These are phyloP conservation scores for Phytophthora foliorum DNA, from an alignment of 352 stramenopile species.

Conservation along the genomic window DNA sequence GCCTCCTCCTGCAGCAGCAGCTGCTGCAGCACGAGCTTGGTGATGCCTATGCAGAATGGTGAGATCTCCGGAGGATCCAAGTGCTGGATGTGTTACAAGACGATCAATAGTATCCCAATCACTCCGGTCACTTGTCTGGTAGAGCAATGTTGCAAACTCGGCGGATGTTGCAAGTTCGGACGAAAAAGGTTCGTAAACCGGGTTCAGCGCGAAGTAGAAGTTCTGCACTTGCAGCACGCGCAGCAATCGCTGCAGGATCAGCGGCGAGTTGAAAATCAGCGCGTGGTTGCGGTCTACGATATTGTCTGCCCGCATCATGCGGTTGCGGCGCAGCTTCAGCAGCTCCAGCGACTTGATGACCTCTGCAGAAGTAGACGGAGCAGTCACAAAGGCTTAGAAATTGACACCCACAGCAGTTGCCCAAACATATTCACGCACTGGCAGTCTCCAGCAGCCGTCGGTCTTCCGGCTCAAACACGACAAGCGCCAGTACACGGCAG, in stretches of 20 bases:
- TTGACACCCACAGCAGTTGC: constrained; percentile 4
- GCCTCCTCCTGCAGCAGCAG: constrained; percentile 14
- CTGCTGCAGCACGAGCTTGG: constrained; percentile 28
- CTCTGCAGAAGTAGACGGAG: constrained; percentile 48
- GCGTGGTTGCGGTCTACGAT: constrained; percentile 95
- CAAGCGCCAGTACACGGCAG: constrained; percentile 95
- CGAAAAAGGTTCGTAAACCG: constrained; percentile 85
- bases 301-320: constrained; percentile 82
- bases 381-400: constrained; percentile 19
- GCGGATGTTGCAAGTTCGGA: constrained; percentile 83
- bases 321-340: constrained; percentile 86
- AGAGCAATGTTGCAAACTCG: constrained; percentile 85
- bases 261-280: constrained; percentile 89
- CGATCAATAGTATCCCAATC: constrained; percentile 83
- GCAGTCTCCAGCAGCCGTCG: constrained; percentile 93
- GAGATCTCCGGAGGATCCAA: constrained; percentile 60
- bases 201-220: constrained; percentile 87
- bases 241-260: constrained; percentile 81
- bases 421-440: constrained; percentile 47
- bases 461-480: constrained; percentile 97
- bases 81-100: constrained; percentile 56
- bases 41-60: constrained; percentile 61
- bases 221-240: constrained; percentile 85
- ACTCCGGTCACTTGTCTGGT: constrained; percentile 74
- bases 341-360: constrained; percentile 96